Conservation (phyloP, 768 basidiomycete species). For the Tephrocybe sp. region DNA sequence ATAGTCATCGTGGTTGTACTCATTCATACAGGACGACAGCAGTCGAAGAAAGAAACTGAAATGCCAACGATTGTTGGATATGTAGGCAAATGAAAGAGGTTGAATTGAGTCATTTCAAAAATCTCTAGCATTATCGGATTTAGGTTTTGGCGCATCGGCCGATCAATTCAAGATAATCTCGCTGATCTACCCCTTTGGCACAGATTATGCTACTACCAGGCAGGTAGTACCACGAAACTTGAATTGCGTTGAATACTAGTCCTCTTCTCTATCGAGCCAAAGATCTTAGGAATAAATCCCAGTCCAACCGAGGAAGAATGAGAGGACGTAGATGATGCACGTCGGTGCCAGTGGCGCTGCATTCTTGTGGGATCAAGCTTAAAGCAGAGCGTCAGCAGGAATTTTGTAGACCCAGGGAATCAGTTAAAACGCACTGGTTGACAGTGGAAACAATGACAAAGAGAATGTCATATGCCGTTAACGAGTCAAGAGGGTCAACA, state of each 20-base stretch:
- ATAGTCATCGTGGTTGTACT: conserved; percentile 11
- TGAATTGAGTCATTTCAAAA: conserved; percentile 4
- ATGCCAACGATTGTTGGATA: not conserved
- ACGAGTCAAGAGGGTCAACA: conserved; percentile 47
- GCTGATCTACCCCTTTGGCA: no score
- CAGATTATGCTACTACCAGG: no score
- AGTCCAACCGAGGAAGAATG: conserved; percentile 44
- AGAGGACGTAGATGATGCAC: conserved; percentile 72
- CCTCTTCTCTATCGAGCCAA: conserved; percentile 43
- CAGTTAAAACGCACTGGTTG: conserved; percentile 54
- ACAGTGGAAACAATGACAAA: conserved; percentile 81
- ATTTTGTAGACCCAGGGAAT: not conserved
- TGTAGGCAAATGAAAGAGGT: not conserved
- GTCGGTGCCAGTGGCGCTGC: conserved; percentile 77
- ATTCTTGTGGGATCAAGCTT: conserved; percentile 74
- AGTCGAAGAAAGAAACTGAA: not conserved
- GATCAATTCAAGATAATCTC: not conserved
- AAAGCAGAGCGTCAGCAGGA: not conserved
- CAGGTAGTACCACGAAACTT: no score
- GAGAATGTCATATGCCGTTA: conserved; percentile 44
- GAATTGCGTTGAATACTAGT: conserved; percentile 23
- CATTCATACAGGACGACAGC: conserved; percentile 5
- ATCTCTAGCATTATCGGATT: not conserved
- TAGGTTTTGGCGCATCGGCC: conserved; percentile 5
- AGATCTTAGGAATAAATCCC: conserved; percentile 34